A percentile compares a stretch with the other conserved stretches of the same genome.
These are phyloP conservation scores for Tricholoma furcatifolium DNA, from an alignment of 768 basidiomycete genomes.

Conservation along the genomic window DNA sequence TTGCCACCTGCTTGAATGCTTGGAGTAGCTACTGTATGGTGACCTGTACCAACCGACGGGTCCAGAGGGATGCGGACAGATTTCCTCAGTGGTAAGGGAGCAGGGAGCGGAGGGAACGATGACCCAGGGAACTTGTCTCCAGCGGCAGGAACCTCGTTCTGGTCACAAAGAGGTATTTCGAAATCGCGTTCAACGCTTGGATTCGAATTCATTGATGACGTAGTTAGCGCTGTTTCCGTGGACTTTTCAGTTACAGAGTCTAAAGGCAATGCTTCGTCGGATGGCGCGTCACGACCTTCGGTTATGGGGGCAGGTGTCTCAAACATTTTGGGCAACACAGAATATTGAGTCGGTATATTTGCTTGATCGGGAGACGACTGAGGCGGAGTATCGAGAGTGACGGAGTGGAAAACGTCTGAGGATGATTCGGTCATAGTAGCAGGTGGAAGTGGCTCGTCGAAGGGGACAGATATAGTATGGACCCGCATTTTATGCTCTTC, in stretches of 20 bases:
- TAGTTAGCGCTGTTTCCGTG: slow-evolving; percentile 3
- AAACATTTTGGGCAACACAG: background rate
- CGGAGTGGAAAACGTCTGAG: slow-evolving; percentile 38
- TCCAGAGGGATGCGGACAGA: slow-evolving; percentile 56
- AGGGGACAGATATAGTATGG: background rate
- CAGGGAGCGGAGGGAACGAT: slow-evolving; percentile 64
- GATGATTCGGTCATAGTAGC: slow-evolving; percentile 24
- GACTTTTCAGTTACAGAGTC: slow-evolving; percentile 6
- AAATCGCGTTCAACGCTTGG: slow-evolving; percentile 17
- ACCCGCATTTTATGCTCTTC: background rate
- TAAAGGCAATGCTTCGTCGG: slow-evolving; percentile 9
- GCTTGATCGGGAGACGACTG: background rate
- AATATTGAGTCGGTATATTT: slow-evolving; percentile 2
- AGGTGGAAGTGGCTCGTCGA: background rate
- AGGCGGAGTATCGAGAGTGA: slow-evolving; percentile 36
- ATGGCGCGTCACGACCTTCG: slow-evolving; percentile 1
- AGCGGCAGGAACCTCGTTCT: slow-evolving; percentile 19
- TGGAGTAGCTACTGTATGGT: slow-evolving; percentile 38
- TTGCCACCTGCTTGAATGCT: slow-evolving; percentile 49
- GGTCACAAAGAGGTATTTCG: slow-evolving; percentile 34
- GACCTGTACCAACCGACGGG: slow-evolving; percentile 28
- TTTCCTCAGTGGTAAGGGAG: slow-evolving; percentile 68
- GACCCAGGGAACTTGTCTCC: slow-evolving; percentile 39
- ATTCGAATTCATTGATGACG: slow-evolving; percentile 3
- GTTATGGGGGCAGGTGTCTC: background rate